These are phyloP conservation scores for Diaporthe citrichinensis DNA, from an alignment of 2,329 filamentous ascomycete genomes.

Conservation along the genomic window DNA sequence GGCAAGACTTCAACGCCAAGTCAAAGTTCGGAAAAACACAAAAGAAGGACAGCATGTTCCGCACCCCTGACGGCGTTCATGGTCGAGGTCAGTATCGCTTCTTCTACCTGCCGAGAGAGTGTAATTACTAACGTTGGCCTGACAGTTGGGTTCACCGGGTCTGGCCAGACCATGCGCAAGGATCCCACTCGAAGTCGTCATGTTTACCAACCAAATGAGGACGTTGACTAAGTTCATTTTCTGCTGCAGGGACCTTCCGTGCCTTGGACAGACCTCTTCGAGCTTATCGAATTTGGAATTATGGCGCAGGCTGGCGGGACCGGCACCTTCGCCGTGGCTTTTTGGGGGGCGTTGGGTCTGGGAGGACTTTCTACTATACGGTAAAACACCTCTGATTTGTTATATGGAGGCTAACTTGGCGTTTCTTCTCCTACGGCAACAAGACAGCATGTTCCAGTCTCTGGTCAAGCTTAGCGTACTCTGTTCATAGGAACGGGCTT, in stretches of 20 bases:
- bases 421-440: conserved; percentile 34
- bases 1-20: conserved; percentile 92
- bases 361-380: conserved; percentile 35
- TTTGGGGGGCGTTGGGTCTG: conserved; percentile 43
- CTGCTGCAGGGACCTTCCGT: conserved; percentile 46
- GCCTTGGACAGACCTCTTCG: conserved; percentile 30
- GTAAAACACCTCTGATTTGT: conserved; percentile 43
- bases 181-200: conserved; percentile 86
- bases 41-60: conserved; percentile 98
- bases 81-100: conserved; percentile 78
- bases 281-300: background rate
- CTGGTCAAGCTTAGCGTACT: conserved; percentile 28
- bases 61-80: conserved; percentile 87
- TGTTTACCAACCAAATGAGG: conserved; percentile 84
- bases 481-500: conserved; percentile 30
- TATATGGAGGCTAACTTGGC: conserved; percentile 42
- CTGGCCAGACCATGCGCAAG: conserved; percentile 95
- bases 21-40: conserved; percentile 75
- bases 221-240: conserved; percentile 72
- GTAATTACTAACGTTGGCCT: conserved; percentile 48
- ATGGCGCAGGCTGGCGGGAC: conserved; percentile 5
- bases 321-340: conserved; percentile 5
- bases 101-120: background rate
- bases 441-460: conserved; percentile 28
- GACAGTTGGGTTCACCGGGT: conserved; percentile 94